Conservation (phyloP, 2,329 filamentous ascomycete species). For the Chaetothyriales sp. region DNA sequence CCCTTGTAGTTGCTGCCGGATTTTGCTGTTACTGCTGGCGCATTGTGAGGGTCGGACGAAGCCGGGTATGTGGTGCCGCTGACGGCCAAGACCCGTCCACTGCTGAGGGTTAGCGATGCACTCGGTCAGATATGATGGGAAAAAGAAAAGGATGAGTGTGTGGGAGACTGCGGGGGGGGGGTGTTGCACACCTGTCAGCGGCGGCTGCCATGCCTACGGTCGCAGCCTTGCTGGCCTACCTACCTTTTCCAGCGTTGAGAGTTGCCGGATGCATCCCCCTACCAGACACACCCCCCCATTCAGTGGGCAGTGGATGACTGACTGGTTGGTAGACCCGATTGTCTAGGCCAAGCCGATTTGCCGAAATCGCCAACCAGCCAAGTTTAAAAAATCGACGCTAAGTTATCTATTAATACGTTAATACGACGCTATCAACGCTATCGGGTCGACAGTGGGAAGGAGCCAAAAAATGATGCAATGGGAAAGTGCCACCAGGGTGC, state of each 20-base stretch:
- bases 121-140: background rate
- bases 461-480: background rate
- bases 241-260: background rate
- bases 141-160: too few relatives aligned
- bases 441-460: background rate
- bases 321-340: background rate
- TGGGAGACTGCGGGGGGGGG: too few relatives aligned
- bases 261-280: background rate
- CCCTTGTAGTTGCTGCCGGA: conserved; percentile 58
- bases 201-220: background rate
- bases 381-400: background rate
- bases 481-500: background rate
- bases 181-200: background rate
- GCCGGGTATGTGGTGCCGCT: background rate
- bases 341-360: background rate
- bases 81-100: background rate
- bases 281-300: background rate
- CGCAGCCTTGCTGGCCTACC: background rate
- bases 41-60: background rate
- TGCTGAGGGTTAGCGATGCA: background rate
- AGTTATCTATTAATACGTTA: background rate
- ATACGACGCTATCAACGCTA: background rate
- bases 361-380: too few relatives aligned
- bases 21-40: background rate
- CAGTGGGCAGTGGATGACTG: background rate